Evolutionary conservation across 345 rosid species (phyloP).

Genomic region (Kandelia obovata): DNA sequence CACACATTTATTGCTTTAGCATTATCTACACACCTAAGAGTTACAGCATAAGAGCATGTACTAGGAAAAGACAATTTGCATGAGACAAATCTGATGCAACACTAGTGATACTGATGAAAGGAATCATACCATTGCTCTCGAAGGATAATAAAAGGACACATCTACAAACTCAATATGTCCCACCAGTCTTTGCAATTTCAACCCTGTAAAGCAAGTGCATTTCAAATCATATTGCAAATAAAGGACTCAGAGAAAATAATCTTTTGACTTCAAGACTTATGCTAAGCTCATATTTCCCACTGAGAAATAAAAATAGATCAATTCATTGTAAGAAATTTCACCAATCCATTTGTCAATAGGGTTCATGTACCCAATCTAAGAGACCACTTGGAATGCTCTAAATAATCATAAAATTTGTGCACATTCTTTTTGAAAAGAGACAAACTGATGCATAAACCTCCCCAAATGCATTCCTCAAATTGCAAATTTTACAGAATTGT

Average conservation of each 20-base stretch:
- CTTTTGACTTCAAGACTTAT: background rate
- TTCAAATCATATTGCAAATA: background rate
- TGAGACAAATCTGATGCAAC: background rate
- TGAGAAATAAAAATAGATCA: no score
- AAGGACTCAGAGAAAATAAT: background rate
- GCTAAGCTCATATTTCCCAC: no score
- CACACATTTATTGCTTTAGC: conserved; percentile 2
- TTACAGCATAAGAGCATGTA: background rate
- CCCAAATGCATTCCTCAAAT: background rate
- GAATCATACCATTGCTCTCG: conserved; percentile 55
- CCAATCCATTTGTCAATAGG: background rate
- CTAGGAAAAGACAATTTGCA: background rate
- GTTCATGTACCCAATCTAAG: background rate
- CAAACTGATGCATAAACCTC: background rate
- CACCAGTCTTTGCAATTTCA: conserved; percentile 47
- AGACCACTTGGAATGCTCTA: conserved; percentile 1
- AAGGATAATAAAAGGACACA: conserved; percentile 66
- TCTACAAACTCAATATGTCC: conserved; percentile 60
- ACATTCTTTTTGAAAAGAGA: background rate
- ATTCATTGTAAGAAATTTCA: background rate
- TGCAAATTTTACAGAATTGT: background rate
- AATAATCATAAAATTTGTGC: background rate
- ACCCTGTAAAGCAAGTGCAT: conserved; percentile 42
- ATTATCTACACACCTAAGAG: background rate
- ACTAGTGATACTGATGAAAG: conserved; percentile 4